These are phyloP conservation scores for Diaporthe capsici DNA, from an alignment of 2,329 filamentous ascomycete species.

Conservation along the genomic window DNA sequence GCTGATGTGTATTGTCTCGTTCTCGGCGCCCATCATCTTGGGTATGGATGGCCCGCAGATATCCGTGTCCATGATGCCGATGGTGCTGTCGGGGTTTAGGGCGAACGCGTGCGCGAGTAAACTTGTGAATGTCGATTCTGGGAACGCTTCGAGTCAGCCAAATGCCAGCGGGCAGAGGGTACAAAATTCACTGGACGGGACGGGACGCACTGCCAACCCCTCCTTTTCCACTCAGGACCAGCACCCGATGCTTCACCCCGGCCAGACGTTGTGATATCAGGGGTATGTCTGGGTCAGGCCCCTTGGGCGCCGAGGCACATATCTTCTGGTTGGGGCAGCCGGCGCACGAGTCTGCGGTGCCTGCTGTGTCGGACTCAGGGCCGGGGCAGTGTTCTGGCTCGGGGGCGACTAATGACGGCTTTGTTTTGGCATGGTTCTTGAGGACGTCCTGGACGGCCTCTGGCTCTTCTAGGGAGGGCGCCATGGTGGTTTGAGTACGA, in stretches of 20 bases:
- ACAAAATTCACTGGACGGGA: background rate
- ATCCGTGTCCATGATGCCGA: slow-evolving; percentile 98
- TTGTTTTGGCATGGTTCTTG: slow-evolving; percentile 80
- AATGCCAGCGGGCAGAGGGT: background rate
- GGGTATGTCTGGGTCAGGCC: slow-evolving; percentile 93
- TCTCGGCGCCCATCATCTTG: slow-evolving; percentile 98
- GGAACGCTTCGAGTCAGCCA: slow-evolving; percentile 9
- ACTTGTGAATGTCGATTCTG: slow-evolving; percentile 87
- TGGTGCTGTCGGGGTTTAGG: slow-evolving; percentile 80
- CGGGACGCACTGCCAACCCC: slow-evolving; percentile 79
- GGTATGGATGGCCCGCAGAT: slow-evolving; percentile 97
- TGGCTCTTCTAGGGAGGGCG: slow-evolving; percentile 83
- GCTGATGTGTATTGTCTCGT: slow-evolving; percentile 93
- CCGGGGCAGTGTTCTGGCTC: slow-evolving; percentile 98
- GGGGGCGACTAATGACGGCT: slow-evolving; percentile 90
- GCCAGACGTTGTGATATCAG: slow-evolving; percentile 87
- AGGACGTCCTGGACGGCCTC: slow-evolving; percentile 78
- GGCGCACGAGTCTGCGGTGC: slow-evolving; percentile 85
- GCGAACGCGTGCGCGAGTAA: slow-evolving; percentile 93
- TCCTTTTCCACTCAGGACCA: slow-evolving; percentile 94
- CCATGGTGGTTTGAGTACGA: slow-evolving; percentile 67
- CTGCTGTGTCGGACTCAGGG: slow-evolving; percentile 81
- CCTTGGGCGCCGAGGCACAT: slow-evolving; percentile 94
- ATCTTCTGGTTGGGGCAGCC: slow-evolving; percentile 97
- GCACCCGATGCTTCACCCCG: slow-evolving; percentile 89